Conservation (phyloP, 176 grass and related monocot genomes). For the Triticum monococcum region DNA sequence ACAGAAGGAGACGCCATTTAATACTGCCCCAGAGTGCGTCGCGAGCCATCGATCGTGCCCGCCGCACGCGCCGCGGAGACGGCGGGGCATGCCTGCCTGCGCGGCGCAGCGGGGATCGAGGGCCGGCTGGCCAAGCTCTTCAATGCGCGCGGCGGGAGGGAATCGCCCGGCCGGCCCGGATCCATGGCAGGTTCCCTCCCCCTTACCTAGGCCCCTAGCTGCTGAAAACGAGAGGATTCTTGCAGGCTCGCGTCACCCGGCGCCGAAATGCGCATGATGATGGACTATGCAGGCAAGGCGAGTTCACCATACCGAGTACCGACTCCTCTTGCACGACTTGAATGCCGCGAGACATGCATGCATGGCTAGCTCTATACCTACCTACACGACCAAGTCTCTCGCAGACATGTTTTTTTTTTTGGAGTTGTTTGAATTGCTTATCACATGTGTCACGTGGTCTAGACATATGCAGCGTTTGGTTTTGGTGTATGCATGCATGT, state of each 20-base stretch:
- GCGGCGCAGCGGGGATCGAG: constrained; percentile 26
- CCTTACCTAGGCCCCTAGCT: background rate
- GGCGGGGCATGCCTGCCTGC: constrained; percentile 29
- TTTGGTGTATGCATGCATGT: too few species aligned
- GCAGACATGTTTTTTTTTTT: too few species aligned
- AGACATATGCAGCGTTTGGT: too few species aligned
- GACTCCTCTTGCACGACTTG: constrained; percentile 17
- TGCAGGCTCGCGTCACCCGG: constrained; percentile 38
- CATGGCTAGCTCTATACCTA: too few species aligned
- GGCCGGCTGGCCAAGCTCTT: background rate
- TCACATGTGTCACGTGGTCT: too few species aligned
- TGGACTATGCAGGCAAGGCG: background rate
- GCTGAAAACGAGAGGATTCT: constrained; percentile 29
- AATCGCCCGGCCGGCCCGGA: background rate
- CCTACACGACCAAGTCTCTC: too few species aligned
- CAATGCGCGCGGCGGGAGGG: constrained; percentile 18
- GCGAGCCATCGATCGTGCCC: background rate
- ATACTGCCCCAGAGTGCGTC: background rate
- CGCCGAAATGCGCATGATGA: constrained; percentile 30
- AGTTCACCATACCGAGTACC: constrained; percentile 1
- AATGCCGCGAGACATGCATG: constrained; percentile 28
- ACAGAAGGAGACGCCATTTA: constrained; percentile 8
- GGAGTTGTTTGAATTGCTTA: too few species aligned
- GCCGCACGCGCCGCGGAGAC: constrained; percentile 27
- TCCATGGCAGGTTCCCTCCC: constrained; percentile 11